Evolutionary conservation across 1,284 basidiomycete genomes (phyloP).

Genomic region (Cutaneotrichosporon dermatis): DNA sequence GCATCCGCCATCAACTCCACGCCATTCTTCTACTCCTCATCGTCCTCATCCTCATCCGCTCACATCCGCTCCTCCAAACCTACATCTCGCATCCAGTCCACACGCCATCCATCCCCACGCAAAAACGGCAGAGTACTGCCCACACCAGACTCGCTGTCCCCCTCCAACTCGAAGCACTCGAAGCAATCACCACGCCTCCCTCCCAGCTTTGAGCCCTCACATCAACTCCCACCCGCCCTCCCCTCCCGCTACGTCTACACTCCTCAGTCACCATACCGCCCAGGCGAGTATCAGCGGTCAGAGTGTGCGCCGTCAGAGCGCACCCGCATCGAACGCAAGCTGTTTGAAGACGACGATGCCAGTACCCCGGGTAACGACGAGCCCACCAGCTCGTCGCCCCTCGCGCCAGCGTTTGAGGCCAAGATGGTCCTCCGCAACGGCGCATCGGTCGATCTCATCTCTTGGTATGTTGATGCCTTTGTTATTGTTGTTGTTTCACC

Average conservation of each 20-base stretch:
- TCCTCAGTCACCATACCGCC: constrained; percentile 30
- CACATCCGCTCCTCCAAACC: neutral
- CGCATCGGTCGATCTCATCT: constrained; percentile 41
- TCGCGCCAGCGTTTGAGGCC: constrained; percentile 41
- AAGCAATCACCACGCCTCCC: constrained; percentile 15
- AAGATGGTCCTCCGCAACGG: constrained; percentile 45
- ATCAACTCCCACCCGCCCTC: constrained; percentile 26
- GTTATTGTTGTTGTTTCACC: neutral
- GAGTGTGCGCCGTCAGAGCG: constrained; percentile 32
- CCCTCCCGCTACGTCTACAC: constrained; percentile 26
- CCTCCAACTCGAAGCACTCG: constrained; percentile 13
- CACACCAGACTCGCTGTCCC: constrained; percentile 30
- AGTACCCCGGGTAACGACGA: constrained; percentile 9
- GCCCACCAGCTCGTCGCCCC: constrained; percentile 21
- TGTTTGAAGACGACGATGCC: constrained; percentile 34
- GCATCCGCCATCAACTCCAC: neutral
- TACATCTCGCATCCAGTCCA: neutral
- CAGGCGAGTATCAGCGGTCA: constrained; percentile 34
- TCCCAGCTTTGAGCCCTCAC: constrained; percentile 14
- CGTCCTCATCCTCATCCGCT: neutral
- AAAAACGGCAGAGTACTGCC: constrained; percentile 26
- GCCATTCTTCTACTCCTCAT: neutral
- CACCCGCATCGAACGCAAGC: constrained; percentile 29
- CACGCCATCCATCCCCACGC: constrained; percentile 14
- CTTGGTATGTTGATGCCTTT: constrained; percentile 27